Percentiles rank a stretch among this genome's conserved stretches.
These are phyloP conservation scores for Chalciporus sphaerocephalus DNA, from an alignment of 768 basidiomycete species.

Conservation along the genomic window DNA sequence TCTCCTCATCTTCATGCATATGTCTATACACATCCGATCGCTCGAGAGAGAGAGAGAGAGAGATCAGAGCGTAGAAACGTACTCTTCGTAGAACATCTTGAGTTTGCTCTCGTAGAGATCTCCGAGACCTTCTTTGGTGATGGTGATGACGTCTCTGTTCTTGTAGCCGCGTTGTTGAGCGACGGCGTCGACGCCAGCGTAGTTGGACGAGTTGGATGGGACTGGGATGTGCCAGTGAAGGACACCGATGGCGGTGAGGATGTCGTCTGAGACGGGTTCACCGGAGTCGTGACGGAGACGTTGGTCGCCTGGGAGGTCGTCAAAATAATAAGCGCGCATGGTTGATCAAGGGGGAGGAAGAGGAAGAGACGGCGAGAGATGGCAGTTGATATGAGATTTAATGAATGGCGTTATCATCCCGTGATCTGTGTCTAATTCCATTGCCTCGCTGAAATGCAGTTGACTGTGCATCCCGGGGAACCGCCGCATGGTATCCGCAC, in stretches of 20 bases:
- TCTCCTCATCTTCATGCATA: constrained; percentile 96
- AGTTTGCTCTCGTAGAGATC: constrained; percentile 80
- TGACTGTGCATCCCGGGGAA: no score
- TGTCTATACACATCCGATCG: constrained; percentile 47
- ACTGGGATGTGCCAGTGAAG: constrained; percentile 65
- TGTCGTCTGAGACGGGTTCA: constrained; percentile 46
- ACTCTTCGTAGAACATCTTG: constrained; percentile 83
- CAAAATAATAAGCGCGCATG: constrained; percentile 76
- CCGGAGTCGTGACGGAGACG: constrained; percentile 73
- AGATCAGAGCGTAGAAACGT: constrained; percentile 22
- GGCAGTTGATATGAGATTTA: no score
- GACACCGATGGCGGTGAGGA: constrained; percentile 57
- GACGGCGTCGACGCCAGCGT: constrained; percentile 55
- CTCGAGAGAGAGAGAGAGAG: neutral
- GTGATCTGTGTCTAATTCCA: no score
- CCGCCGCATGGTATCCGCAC: no score
- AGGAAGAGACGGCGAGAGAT: neutral
- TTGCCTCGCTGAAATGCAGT: no score
- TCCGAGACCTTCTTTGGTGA: constrained; percentile 75
- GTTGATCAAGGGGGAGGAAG: no score
- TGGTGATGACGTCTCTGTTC: constrained; percentile 76
- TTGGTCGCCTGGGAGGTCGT: constrained; percentile 76
- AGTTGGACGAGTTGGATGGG: constrained; percentile 37
- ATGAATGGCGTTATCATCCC: no score
- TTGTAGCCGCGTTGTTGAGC: constrained; percentile 73